phyloP scores from a whole-genome alignment of 2,329 filamentous ascomycete genomes.

The Monosporascus ibericus region DNA sequence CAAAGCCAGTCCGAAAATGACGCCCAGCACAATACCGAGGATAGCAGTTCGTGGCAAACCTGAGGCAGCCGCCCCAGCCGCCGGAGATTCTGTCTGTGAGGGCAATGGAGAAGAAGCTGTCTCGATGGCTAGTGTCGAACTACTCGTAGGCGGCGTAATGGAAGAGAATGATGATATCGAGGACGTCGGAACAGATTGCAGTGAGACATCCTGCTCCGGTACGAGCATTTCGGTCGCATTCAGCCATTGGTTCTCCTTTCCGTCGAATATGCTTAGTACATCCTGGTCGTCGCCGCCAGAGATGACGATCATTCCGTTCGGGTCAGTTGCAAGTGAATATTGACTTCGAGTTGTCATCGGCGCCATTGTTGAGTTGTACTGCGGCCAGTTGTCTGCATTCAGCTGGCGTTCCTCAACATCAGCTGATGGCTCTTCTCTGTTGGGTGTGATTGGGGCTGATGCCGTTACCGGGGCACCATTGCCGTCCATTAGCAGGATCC shows the following conservation, averaged over 20 bases:
- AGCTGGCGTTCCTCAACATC: conserved; percentile 35
- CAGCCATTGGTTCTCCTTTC: conserved; percentile 69
- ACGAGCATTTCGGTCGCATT: conserved; percentile 61
- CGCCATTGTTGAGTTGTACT: conserved; percentile 70
- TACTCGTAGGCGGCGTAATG: conserved; percentile 15
- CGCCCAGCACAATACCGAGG: conserved; percentile 75
- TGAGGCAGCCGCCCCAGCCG: conserved; percentile 18
- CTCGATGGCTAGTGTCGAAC: conserved; percentile 7
- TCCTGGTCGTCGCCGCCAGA: conserved; percentile 66
- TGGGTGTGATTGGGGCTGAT: conserved; percentile 34
- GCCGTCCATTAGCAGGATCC: conserved; percentile 59
- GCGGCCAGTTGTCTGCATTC: conserved; percentile 62
- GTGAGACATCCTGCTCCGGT: conserved; percentile 32
- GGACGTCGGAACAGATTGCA: conserved; percentile 25
- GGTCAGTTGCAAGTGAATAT: conserved; percentile 65
- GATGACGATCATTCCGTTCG: conserved; percentile 65
- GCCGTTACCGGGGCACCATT: conserved; percentile 48
- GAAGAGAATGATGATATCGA: conserved; percentile 16
- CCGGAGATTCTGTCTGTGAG: not conserved
- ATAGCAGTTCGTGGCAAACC: conserved; percentile 49
- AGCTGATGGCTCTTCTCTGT: conserved; percentile 24
- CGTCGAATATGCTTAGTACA: conserved; percentile 71
- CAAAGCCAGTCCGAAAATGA: conserved; percentile 67
- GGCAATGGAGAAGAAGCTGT: conserved; percentile 4
- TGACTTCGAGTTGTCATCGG: conserved; percentile 58